phyloP scores from a whole-genome alignment of 306 rosid genomes.

The Hippophae rhamnoides region DNA sequence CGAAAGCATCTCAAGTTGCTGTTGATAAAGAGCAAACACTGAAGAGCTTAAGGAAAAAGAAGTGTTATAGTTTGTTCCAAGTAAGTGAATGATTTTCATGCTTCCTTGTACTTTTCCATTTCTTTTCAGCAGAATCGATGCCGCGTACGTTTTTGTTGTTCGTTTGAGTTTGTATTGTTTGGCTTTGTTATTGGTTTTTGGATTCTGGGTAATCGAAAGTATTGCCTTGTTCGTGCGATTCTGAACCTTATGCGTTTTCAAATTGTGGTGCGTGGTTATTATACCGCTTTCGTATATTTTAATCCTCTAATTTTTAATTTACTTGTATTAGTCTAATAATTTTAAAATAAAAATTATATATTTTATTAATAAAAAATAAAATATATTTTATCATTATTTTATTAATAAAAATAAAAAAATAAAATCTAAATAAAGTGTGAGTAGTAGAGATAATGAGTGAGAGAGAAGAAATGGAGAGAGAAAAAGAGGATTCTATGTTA shows the following conservation, averaged over 20 bases:
- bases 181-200: not conserved
- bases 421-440: too few relatives aligned
- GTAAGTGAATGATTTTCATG: slow-evolving; percentile 22
- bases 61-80: slow-evolving; percentile 5
- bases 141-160: not conserved
- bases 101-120: not conserved
- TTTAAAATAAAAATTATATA: too few relatives aligned
- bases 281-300: too few relatives aligned
- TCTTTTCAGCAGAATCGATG: not conserved
- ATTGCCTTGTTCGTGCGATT: slow-evolving; percentile 1
- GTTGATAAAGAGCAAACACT: slow-evolving; percentile 13
- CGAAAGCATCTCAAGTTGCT: slow-evolving; percentile 32
- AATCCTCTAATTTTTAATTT: too few relatives aligned
- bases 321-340: too few relatives aligned
- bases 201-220: slow-evolving; percentile 7
- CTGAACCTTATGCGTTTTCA: not conserved
- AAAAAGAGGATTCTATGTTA: too few relatives aligned
- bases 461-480: too few relatives aligned
- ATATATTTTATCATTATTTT: too few relatives aligned
- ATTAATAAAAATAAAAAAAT: too few relatives aligned
- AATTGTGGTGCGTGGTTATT: too few relatives aligned
- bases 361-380: too few relatives aligned
- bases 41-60: not conserved
- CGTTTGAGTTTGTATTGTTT: not conserved
- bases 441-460: too few relatives aligned